Conservation (phyloP, 2,329 filamentous ascomycete species). For the Neocatenulostroma microsporum region DNA sequence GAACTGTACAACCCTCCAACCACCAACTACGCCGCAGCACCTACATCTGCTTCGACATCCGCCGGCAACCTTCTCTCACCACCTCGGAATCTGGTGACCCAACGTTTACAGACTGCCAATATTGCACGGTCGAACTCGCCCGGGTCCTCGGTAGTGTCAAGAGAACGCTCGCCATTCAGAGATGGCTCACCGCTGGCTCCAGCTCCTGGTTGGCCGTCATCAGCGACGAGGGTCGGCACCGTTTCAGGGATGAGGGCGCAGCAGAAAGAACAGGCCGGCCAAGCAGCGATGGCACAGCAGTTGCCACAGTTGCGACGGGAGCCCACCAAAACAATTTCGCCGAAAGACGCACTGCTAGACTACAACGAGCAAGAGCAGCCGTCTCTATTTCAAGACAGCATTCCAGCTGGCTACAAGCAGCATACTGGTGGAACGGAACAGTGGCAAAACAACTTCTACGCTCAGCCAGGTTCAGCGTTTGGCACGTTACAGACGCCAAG, state of each 20-base stretch:
- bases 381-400: slow-evolving; percentile 60
- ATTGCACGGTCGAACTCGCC: slow-evolving; percentile 56
- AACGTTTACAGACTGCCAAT: slow-evolving; percentile 72
- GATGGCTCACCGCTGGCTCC: slow-evolving; percentile 50
- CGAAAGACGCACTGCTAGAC: slow-evolving; percentile 82
- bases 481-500: slow-evolving; percentile 36
- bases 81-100: slow-evolving; percentile 57
- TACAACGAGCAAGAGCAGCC: slow-evolving; percentile 69
- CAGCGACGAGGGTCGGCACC: slow-evolving; percentile 41
- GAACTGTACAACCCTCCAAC: slow-evolving; percentile 68
- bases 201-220: slow-evolving; percentile 36
- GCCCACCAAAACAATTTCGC: slow-evolving; percentile 75
- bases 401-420: slow-evolving; percentile 29
- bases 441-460: slow-evolving; percentile 41
- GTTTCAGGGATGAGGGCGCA: slow-evolving; percentile 55
- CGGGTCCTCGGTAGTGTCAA: slow-evolving; percentile 41
- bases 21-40: slow-evolving; percentile 52
- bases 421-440: slow-evolving; percentile 27
- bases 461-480: slow-evolving; percentile 38
- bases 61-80: slow-evolving; percentile 48
- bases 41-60: slow-evolving; percentile 49
- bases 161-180: slow-evolving; percentile 75
- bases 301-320: slow-evolving; percentile 28
- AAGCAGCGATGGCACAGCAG: slow-evolving; percentile 30
- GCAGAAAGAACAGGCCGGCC: slow-evolving; percentile 54